A percentile compares a stretch with the other conserved stretches of the same genome.
Conservation (phyloP, 202 grass and related monocot species). For the Schoenoplectus tabernaemontani region DNA sequence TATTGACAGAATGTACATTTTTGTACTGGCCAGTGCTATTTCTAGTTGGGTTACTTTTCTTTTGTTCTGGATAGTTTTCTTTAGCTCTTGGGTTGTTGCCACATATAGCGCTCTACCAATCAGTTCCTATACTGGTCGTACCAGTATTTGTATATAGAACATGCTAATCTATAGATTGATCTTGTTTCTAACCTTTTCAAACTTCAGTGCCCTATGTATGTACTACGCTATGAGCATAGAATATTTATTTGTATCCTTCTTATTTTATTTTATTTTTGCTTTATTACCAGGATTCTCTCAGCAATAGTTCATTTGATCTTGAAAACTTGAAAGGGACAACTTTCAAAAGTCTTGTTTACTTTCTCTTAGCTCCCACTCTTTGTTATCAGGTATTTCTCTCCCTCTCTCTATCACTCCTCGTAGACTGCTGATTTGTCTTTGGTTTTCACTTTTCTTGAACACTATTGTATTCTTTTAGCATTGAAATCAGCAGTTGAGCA, state of each 20-base stretch:
- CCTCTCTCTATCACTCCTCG: not conserved
- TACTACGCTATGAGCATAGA: not conserved
- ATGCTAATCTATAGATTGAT: not conserved
- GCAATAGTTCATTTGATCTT: slow-evolving; percentile 33
- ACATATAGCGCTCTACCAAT: not conserved
- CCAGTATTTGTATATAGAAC: not conserved
- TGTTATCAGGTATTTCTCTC: slow-evolving; percentile 80
- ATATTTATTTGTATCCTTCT: not conserved
- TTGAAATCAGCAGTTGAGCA: not conserved
- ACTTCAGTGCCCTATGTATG: not conserved
- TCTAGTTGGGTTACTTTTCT: not conserved
- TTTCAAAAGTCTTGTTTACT: slow-evolving; percentile 57
- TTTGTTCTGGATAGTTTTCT: not conserved
- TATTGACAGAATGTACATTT: not conserved
- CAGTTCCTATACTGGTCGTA: not conserved
- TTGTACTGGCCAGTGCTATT: not conserved
- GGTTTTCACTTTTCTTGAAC: not conserved
- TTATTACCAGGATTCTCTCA: slow-evolving; percentile 40
- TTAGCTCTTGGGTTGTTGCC: not conserved
- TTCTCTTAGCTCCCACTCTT: slow-evolving; percentile 91
- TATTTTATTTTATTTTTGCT: not conserved
- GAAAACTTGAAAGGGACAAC: slow-evolving; percentile 49
- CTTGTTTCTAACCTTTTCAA: no score
- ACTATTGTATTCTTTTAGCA: not conserved
- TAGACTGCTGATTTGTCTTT: not conserved